A percentile compares a stretch with the other conserved stretches of the same genome.
Evolutionary conservation across 345 rosid genomes (phyloP).

Genomic region (Aquilaria yunnanensis): DNA sequence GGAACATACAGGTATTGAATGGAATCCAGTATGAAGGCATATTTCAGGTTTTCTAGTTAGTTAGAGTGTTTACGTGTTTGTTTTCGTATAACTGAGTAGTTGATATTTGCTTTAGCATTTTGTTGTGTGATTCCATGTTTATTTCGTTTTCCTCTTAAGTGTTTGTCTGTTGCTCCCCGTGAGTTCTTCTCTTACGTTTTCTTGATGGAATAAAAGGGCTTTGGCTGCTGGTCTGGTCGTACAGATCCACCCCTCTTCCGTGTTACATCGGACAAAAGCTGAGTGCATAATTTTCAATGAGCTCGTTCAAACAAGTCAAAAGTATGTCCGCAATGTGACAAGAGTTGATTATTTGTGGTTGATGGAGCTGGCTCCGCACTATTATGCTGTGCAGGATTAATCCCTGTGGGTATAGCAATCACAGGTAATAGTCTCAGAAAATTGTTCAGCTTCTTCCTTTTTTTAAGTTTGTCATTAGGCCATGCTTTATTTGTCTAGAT

Average conservation of each 20-base stretch:
- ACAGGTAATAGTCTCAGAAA: constrained; percentile 10
- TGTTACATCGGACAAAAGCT: constrained; percentile 57
- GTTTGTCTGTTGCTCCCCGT: background rate
- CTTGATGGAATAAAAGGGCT: constrained; percentile 51
- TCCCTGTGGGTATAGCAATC: background rate
- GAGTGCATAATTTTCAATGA: constrained; percentile 85
- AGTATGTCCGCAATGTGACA: constrained; percentile 70
- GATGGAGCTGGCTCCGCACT: constrained; percentile 86
- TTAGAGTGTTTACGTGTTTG: too few species aligned
- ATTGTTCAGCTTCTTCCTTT: background rate
- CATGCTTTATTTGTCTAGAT: too few species aligned
- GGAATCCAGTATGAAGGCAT: constrained; percentile 3
- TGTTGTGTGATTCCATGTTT: background rate
- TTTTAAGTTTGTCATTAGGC: too few species aligned
- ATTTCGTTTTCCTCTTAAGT: constrained; percentile 6
- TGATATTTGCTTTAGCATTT: background rate
- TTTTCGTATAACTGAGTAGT: background rate
- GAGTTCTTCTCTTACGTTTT: constrained; percentile 2
- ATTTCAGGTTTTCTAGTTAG: background rate
- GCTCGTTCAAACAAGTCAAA: constrained; percentile 69
- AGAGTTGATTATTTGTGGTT: constrained; percentile 79
- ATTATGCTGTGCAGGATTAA: constrained; percentile 47
- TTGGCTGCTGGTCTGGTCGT: constrained; percentile 81
- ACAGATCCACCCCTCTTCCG: constrained; percentile 87
- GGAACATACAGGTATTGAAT: constrained; percentile 65